Conservation (phyloP, 1,284 basidiomycete species). For the Ceratobasidium sp. region DNA sequence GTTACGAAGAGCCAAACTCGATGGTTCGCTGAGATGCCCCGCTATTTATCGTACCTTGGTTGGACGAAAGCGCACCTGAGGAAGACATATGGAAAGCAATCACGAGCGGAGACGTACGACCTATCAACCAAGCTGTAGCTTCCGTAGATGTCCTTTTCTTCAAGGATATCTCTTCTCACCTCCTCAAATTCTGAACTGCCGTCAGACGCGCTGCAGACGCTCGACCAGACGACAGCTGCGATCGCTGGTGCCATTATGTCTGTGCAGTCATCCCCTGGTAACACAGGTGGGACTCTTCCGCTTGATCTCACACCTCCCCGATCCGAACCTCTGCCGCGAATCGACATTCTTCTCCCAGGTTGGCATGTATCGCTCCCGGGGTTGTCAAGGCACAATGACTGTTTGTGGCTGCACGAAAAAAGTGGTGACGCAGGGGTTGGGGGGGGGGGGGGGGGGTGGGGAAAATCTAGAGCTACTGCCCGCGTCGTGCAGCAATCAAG, state of each 20-base stretch:
- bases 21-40: conserved; percentile 99
- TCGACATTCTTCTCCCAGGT: conserved; percentile 70
- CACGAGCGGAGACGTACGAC: conserved; percentile 83
- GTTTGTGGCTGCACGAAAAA: conserved; percentile 90
- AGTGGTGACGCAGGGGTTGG: conserved; percentile 86
- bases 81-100: conserved; percentile 86
- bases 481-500: background rate
- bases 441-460: too few relatives aligned
- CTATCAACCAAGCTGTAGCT: conserved; percentile 89
- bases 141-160: conserved; percentile 68
- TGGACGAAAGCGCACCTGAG: conserved; percentile 77
- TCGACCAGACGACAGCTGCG: conserved; percentile 78
- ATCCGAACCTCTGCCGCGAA: conserved; percentile 53
- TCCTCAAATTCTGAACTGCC: conserved; percentile 80
- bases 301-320: conserved; percentile 60
- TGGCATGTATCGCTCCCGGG: conserved; percentile 84
- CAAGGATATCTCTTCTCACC: conserved; percentile 17
- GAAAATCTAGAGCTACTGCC: background rate
- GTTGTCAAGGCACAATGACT: conserved; percentile 87
- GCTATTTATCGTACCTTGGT: conserved; percentile 86
- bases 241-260: conserved; percentile 79
- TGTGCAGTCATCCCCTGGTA: conserved; percentile 65
- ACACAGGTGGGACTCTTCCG: conserved; percentile 68
- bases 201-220: conserved; percentile 81
- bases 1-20: conserved; percentile 96